Conservation (phyloP, 169 alveolate genomes). For the Plasmodium fragile region DNA sequence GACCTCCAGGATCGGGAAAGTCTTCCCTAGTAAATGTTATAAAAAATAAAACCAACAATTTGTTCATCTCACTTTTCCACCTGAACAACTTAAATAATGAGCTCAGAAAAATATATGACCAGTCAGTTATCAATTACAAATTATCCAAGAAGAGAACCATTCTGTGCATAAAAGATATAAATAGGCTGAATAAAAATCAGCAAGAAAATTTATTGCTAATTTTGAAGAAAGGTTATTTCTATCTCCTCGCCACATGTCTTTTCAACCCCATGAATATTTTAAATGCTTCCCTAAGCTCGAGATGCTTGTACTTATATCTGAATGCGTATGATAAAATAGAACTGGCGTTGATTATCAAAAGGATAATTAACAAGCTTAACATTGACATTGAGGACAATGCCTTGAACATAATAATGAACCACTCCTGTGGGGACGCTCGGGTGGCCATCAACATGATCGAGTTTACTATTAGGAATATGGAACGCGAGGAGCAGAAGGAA, state of each 20-base stretch:
- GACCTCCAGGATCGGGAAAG: constrained; percentile 88
- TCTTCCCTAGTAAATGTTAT: constrained; percentile 82
- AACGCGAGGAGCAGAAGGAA: constrained; percentile 1
- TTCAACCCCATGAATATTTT: constrained; percentile 60
- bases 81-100: constrained; percentile 68
- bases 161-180: constrained; percentile 69
- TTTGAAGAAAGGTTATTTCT: constrained; percentile 59
- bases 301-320: constrained; percentile 48
- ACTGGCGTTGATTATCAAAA: constrained; percentile 50
- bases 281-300: constrained; percentile 57
- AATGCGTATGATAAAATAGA: constrained; percentile 59
- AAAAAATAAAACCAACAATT: constrained; percentile 62
- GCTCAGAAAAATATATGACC: constrained; percentile 46
- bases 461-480: constrained; percentile 30
- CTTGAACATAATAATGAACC: constrained; percentile 41
- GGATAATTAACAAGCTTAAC: constrained; percentile 32
- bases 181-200: constrained; percentile 65
- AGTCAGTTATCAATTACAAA: constrained; percentile 50
- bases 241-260: constrained; percentile 49
- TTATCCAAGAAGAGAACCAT: constrained; percentile 32
- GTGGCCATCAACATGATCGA: constrained; percentile 71
- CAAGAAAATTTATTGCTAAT: constrained; percentile 58
- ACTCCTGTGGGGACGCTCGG: constrained; percentile 73
- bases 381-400: constrained; percentile 56
- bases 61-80: constrained; percentile 49